Evolutionary conservation across 306 rosid genomes (phyloP).

Genomic region (Heteromeles arbutifolia): DNA sequence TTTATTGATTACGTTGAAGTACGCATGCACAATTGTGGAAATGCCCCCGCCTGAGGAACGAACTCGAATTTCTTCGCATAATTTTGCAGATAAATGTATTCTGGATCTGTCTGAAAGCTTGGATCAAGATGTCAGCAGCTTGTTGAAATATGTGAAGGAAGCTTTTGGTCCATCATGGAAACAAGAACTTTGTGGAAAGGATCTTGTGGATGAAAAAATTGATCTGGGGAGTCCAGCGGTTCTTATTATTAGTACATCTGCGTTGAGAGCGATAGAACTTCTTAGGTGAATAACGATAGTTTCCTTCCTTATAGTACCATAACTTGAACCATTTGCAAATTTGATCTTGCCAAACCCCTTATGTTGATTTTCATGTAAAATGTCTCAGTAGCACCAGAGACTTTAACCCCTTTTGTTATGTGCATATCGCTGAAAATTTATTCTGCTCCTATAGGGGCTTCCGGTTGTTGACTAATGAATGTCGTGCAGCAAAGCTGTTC

Average conservation of each 20-base stretch:
- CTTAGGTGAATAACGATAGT: constrained; percentile 37
- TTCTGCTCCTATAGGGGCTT: constrained; percentile 44
- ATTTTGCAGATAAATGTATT: constrained; percentile 34
- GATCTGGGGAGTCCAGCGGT: constrained; percentile 68
- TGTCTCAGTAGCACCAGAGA: background rate
- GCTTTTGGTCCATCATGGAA: constrained; percentile 75
- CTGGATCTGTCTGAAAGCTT: constrained; percentile 36
- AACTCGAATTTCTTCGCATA: background rate
- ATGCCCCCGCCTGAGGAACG: background rate
- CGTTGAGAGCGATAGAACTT: constrained; percentile 65
- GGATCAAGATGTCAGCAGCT: constrained; percentile 27
- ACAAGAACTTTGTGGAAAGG: constrained; percentile 42
- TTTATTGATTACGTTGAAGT: background rate
- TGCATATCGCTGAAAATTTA: background rate
- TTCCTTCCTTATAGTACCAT: background rate
- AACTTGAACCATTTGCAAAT: background rate
- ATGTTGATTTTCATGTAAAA: background rate
- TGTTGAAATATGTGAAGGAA: constrained; percentile 45
- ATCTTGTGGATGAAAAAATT: constrained; percentile 36
- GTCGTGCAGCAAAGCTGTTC: constrained; percentile 70
- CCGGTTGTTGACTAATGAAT: constrained; percentile 56
- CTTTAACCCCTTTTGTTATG: background rate
- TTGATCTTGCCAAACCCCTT: background rate
- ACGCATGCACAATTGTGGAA: background rate
- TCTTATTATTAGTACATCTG: constrained; percentile 58